Conservation (phyloP, 768 basidiomycete genomes). For the Lactifluus hygrophoroides region DNA sequence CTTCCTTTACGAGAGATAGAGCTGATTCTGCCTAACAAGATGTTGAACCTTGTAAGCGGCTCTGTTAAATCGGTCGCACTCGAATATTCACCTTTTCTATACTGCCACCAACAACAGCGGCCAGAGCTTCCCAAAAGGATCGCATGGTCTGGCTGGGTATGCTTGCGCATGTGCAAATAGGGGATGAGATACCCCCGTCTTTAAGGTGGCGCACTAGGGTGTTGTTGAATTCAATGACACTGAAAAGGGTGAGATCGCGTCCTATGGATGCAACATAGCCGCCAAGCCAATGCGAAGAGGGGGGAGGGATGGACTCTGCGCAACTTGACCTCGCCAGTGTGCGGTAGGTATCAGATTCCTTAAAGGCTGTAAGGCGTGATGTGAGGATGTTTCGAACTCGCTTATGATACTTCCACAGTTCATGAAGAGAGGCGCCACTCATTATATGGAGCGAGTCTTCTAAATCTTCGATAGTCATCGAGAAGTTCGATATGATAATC, state of each 20-base stretch:
- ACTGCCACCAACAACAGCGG: background rate
- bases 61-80: too few relatives aligned
- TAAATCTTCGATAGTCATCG: background rate
- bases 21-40: background rate
- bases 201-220: background rate
- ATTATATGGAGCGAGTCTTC: background rate
- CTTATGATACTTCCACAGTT: slow-evolving; percentile 1
- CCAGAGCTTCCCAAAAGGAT: background rate
- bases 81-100: background rate
- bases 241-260: background rate
- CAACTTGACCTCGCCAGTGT: background rate
- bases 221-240: background rate
- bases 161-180: background rate
- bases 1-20: background rate
- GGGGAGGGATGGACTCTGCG: background rate
- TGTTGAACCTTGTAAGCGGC: background rate
- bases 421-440: background rate
- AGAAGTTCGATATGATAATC: background rate
- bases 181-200: background rate
- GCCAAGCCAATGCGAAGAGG: background rate
- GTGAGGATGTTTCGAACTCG: background rate
- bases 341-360: background rate
- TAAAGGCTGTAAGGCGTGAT: background rate
- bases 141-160: background rate
- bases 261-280: background rate